phyloP scores from a whole-genome alignment of 352 stramenopile genomes.

The Globisporangium parvum region DNA sequence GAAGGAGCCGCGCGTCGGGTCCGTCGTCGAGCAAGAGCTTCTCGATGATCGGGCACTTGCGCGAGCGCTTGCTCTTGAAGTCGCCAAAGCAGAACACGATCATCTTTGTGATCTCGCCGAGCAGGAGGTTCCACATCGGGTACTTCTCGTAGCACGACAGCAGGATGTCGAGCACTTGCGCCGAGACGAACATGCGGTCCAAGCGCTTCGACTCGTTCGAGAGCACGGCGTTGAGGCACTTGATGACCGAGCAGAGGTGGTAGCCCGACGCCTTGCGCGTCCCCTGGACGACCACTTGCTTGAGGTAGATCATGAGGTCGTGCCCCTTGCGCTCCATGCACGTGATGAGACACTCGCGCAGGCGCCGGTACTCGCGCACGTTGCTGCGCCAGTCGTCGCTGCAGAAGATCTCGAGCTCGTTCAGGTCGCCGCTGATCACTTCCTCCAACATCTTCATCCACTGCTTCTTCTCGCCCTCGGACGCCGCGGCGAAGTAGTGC shows the following conservation, averaged over 20 bases:
- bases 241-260: conserved; percentile 70
- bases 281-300: conserved; percentile 66
- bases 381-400: conserved; percentile 88
- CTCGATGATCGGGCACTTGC: conserved; percentile 72
- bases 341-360: conserved; percentile 75
- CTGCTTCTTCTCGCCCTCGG: conserved; percentile 51
- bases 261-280: conserved; percentile 58
- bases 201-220: conserved; percentile 79
- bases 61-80: conserved; percentile 83
- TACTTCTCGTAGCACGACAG: conserved; percentile 81
- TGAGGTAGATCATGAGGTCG: conserved; percentile 76
- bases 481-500: conserved; percentile 71
- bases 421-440: conserved; percentile 75
- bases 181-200: conserved; percentile 77
- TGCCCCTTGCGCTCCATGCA: conserved; percentile 80
- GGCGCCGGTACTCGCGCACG: conserved; percentile 68
- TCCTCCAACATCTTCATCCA: conserved; percentile 70
- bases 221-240: conserved; percentile 66
- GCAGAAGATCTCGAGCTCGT: conserved; percentile 84
- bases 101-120: conserved; percentile 84
- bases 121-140: conserved; percentile 64
- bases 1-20: conserved; percentile 45
- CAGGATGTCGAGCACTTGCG: conserved; percentile 60
- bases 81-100: conserved; percentile 79
- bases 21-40: conserved; percentile 51